phyloP scores from a whole-genome alignment of 176 grass and related monocot genomes.

The Raddia distichophylla region DNA sequence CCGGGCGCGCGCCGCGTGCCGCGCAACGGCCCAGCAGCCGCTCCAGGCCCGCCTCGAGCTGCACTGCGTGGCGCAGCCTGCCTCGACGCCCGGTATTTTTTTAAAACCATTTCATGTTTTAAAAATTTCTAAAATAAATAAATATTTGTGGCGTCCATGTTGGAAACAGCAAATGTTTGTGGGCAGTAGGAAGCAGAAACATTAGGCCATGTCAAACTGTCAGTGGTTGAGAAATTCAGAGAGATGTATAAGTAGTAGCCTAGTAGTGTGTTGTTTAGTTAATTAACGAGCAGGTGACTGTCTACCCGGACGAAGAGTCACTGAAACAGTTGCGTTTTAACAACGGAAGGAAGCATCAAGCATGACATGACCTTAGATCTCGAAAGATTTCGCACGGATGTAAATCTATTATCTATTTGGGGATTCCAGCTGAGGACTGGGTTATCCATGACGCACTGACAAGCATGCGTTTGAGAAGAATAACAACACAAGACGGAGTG shows the following conservation, averaged over 20 bases:
- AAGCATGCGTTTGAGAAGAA: background rate
- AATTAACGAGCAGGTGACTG: background rate
- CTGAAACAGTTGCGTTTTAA: constrained; percentile 1
- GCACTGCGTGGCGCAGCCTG: no score
- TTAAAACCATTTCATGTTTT: no score
- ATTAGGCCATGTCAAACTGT: constrained; percentile 1
- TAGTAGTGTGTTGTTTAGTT: background rate
- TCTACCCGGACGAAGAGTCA: background rate
- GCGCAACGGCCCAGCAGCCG: no score
- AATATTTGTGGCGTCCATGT: no score
- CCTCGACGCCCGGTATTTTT: no score
- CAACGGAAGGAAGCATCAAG: constrained; percentile 29
- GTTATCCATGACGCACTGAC: constrained; percentile 39
- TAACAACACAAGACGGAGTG: background rate
- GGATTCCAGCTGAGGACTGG: background rate
- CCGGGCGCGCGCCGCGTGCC: no score
- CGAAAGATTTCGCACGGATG: constrained; percentile 14
- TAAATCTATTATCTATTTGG: background rate
- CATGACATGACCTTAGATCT: constrained; percentile 40
- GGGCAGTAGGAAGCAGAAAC: background rate
- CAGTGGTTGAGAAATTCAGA: constrained; percentile 11
- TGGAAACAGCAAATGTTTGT: no score
- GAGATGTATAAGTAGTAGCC: background rate
- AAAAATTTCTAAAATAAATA: no score
- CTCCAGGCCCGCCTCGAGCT: no score